Evolutionary conservation across 2,329 filamentous ascomycete species (phyloP), one percentile per base, ranked within the genome.

Genomic region (Xylariales sp.): DNA sequence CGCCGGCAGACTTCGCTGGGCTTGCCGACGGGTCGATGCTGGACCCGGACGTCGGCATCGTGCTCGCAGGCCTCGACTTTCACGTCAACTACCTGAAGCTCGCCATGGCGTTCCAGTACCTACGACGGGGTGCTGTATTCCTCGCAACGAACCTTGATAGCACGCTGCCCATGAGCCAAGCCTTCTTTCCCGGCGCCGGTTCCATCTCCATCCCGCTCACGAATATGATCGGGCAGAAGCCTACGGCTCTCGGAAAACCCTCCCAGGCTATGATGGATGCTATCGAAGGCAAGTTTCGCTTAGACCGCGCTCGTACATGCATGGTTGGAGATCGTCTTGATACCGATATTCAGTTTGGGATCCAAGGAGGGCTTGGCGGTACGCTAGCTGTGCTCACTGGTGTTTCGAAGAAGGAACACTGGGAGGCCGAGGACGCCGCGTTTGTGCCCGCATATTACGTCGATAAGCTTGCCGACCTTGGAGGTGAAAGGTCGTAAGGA

Each of bases 251-350:
- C 48, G 96, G 96, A 0, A 99, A 99, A 83, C 96, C 96, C 3
- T 97, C 93, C 78, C 94, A 97, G 83, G 95, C 95, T 3, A 99
- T 99, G 96, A 97, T 99, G 95, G 95, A 98, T 79, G 94, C 96
- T 3, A 92, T 99, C 65, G 95, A 98, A 83, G 95, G 95, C 66
- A 97, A 97, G 81, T 97, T 98, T 80, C 86, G 92, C 73, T 91
- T 99, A 62, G 90, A 98, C 79, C 88, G 94, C 45, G 88, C 86
- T 68, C 89, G 89, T 73, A 93, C 96, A 0, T 98, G 96, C 81
- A 99, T 99, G 96, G 88, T 99, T 50, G 96, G 96, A 6, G 96
- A 99, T 80, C 87, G 96, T 36, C 83, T 97, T 71, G 93, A 98
- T 79, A 99, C 96, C 0, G 96, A 99, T 81, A 98, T 99, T 78